These are phyloP conservation scores for Nemania diffusa DNA, from an alignment of 2,329 filamentous ascomycete genomes.

Conservation along the genomic window DNA sequence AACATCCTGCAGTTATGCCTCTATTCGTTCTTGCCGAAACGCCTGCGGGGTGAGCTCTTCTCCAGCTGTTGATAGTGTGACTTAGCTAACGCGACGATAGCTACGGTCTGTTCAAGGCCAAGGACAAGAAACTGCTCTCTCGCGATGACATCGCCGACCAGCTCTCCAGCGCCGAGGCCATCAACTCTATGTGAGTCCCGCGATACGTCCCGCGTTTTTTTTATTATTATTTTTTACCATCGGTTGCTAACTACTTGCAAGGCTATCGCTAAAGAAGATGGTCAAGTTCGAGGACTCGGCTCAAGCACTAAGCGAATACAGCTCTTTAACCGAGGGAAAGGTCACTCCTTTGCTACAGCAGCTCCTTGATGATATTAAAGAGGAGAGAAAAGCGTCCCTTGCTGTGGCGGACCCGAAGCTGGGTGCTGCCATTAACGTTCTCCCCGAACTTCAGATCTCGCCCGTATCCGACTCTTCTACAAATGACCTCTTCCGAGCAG, in stretches of 20 bases:
- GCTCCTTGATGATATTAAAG: conserved; percentile 89
- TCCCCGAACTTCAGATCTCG: conserved; percentile 87
- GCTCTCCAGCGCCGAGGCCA: conserved; percentile 81
- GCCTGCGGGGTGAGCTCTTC: conserved; percentile 74
- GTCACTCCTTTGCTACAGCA: conserved; percentile 86
- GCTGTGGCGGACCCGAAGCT: conserved; percentile 95
- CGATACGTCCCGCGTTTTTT: conserved; percentile 12
- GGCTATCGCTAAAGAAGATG: conserved; percentile 96
- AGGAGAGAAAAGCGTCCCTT: conserved; percentile 96
- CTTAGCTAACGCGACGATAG: conserved; percentile 59
- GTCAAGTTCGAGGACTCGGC: conserved; percentile 96
- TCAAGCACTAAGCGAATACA: conserved; percentile 88
- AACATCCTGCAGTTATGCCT: conserved; percentile 70
- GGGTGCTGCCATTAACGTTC: conserved; percentile 89
- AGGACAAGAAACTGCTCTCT: conserved; percentile 98
- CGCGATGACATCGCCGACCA: conserved; percentile 81
- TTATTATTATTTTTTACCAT: conserved; percentile 3
- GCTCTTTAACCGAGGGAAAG: conserved; percentile 90
- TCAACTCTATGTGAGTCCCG: conserved; percentile 81
- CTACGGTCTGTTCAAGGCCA: conserved; percentile 97
- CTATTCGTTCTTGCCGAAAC: conserved; percentile 95
- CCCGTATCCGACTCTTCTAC: conserved; percentile 83
- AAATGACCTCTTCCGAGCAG: conserved; percentile 91
- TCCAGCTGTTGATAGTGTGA: conserved; percentile 13
- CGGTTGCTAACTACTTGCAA: conserved; percentile 49